Base-by-base conservation (phyloP, 768 basidiomycete species). In the Lentinula guzmanii region DNA sequence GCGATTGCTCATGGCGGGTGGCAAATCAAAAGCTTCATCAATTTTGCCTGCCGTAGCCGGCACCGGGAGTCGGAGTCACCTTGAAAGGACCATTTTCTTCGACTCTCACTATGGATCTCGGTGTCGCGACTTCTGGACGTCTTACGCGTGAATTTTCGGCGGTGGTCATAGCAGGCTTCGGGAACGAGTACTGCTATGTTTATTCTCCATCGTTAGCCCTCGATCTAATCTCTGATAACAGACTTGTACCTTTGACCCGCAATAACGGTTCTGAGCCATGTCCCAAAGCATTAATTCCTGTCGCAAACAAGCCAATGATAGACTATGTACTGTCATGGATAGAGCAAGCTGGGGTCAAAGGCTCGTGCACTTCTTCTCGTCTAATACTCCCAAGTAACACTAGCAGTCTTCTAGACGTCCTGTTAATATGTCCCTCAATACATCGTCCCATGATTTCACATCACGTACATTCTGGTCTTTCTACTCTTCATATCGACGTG, bases 121-220 rank as follows among this genome's bases (percentile, higher is more conserved):
- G 82, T 61, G 78, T 81, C 60, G 79, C 82, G 65, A 76, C 79
- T 63, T 71, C 77, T 28, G 82, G 81, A 52, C 76, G 78, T 31
- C 77, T 83, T 24, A 79, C 81, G 37, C 82, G 81, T 34, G 95
- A 97, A 71, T 97, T 97, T 70, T 83, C 91, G 56, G 95, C 91
- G 0, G 86, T 98, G 18, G 77, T 97, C 31, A 80, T 97, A 11
- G 90, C 93, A 33, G 95, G 95, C 37, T 93, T 93, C 75, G 95
- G 95, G n/a, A 87, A 90, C 68, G 88, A 89, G 95, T 91, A 74
- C 72, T 5, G 16, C 5, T 10, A 13, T 5, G 86, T 70, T 52
- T n/a, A 18, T 54, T 3, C 15, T 37, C 42, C 33, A 37, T 43
- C 18, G 24, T 4, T 34, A 18, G 1, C 53, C 63, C 37, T 56